Conservation (phyloP, 2,329 filamentous ascomycete genomes). For the Fusarium oxysporum region DNA sequence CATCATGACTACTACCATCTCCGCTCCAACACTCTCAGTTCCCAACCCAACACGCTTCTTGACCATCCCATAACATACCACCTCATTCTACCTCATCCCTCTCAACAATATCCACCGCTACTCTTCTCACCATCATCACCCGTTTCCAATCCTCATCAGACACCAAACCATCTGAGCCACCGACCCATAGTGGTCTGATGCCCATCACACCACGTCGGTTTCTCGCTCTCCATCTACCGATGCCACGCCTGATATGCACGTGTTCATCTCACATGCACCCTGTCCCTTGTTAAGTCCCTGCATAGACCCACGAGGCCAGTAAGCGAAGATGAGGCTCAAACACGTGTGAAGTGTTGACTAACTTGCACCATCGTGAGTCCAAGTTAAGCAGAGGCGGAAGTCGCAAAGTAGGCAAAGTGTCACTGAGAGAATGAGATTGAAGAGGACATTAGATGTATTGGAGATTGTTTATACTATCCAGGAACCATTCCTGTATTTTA, state of each 20-base stretch:
- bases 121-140: constrained; percentile 12
- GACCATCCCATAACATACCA: background rate
- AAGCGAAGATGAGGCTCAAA: constrained; percentile 8
- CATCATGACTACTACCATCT: no score
- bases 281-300: constrained; percentile 3
- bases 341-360: background rate
- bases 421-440: background rate
- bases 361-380: background rate
- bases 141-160: constrained; percentile 22
- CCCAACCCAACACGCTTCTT: background rate
- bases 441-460: constrained; percentile 42
- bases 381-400: background rate
- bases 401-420: background rate
- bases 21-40: background rate
- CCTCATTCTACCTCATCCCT: background rate
- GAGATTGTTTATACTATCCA: constrained; percentile 41
- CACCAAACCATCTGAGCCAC: constrained; percentile 37
- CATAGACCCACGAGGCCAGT: constrained; percentile 17
- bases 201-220: constrained; percentile 31
- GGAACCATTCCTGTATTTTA: constrained; percentile 29
- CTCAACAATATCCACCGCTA: background rate
- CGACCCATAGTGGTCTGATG: constrained; percentile 44
- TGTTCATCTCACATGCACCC: background rate
- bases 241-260: constrained; percentile 30
- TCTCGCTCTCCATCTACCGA: constrained; percentile 10